Base-by-base conservation (phyloP, 306 rosid genomes). In the Cajanus cajan region DNA sequence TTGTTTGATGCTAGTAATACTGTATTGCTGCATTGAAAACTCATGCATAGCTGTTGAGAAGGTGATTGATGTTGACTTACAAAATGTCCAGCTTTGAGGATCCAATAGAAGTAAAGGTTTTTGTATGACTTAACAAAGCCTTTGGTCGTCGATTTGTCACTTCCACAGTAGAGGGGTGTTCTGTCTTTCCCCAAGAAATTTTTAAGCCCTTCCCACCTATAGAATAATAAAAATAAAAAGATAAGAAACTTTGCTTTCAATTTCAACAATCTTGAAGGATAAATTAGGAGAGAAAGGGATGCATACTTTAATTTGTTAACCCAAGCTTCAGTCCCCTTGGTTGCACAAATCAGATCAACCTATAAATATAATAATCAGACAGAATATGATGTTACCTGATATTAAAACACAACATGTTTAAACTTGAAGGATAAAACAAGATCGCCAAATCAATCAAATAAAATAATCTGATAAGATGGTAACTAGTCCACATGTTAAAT, bases 21-120 rank as follows among this genome's bases (percentile, higher is more conserved):
- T n/a, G n/a, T n/a, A n/a, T n/a, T n/a, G n/a, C n/a, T n/a, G n/a
- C n/a, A 57, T 31, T 75, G 68, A 66, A 72, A 81, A 73, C 7
- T 14, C 19, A 45, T 37, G 74, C 21, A 45, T 40, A 72, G 64
- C 50, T 71, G 74, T 36, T 45, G 68, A 51, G 44, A 50, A 59
- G 25, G 39, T 14, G 62, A 40, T 51, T 71, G 74, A 50, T 74
- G 77, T 54, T 59, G 85, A 89, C 99, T 95, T 90, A 95, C 99
- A 83, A 87, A 91, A 68, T 95, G 99, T 58, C 99, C 99, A 18
- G 99, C 99, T 76, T 92, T 87, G 63, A 95, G 99, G 80, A 95
- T 93, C 99, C 99, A 95, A 87, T 90, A 93, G 58, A 95, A 93
- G 74, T 87, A 82, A 13, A 95, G 87, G 83, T 91, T 95, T 71